Conservation (phyloP, 2,329 filamentous ascomycete genomes). For the Trichoderma koningii region DNA sequence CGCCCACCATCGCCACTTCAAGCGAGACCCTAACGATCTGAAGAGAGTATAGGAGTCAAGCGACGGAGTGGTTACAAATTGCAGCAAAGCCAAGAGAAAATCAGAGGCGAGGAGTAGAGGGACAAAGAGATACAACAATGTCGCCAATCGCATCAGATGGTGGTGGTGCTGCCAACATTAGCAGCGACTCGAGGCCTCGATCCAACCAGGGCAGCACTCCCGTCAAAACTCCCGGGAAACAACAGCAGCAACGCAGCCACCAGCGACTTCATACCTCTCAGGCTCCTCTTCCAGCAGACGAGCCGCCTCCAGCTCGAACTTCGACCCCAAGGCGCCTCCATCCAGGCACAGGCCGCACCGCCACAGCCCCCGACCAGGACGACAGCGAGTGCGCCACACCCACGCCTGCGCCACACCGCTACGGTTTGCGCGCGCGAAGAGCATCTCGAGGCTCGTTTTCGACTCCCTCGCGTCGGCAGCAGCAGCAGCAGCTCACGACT, state of each 20-base stretch:
- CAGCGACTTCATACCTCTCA: not conserved
- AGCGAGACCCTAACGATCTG: not conserved
- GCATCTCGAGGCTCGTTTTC: slow-evolving; percentile 30
- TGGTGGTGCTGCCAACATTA: not conserved
- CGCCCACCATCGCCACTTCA: not conserved
- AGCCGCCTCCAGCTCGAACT: not conserved
- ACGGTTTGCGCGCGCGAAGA: slow-evolving; percentile 35
- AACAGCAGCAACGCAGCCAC: not conserved
- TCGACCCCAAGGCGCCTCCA: not conserved
- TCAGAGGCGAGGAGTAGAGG: not conserved
- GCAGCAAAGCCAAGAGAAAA: not conserved
- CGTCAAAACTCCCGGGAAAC: not conserved
- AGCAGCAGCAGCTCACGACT: slow-evolving; percentile 5
- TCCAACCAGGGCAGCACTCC: not conserved
- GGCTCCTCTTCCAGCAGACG: no score
- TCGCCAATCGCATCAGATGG: not conserved
- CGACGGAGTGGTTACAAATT: not conserved
- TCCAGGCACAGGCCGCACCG: slow-evolving; percentile 12
- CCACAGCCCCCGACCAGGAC: slow-evolving; percentile 20
- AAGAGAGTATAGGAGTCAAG: not conserved
- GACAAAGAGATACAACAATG: not conserved
- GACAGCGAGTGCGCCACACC: slow-evolving; percentile 24
- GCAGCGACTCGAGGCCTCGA: not conserved
- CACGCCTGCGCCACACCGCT: slow-evolving; percentile 32
- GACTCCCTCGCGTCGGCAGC: slow-evolving; percentile 32